Base-by-base conservation (phyloP, 2,329 filamentous ascomycete species). In the Ophiostoma sp. region DNA sequence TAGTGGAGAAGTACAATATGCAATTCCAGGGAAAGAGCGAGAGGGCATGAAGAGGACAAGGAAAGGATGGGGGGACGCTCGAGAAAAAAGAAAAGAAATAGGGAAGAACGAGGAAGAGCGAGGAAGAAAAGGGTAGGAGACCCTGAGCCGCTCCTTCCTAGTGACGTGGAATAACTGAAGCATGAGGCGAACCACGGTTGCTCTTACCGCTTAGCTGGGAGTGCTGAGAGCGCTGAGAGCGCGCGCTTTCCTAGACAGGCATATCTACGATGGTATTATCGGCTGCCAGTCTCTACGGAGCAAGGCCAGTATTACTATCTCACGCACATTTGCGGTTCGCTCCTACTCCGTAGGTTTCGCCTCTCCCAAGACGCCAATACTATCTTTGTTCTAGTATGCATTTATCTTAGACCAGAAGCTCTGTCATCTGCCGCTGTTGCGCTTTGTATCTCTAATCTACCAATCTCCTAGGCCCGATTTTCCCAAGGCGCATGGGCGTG, bases 331-430 rank as follows among this genome's bases (percentile, higher is more conserved):
- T 27, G 27, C 27, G 27, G 27, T 27, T 1, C 27, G 58, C 36
- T 41, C 12, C 38, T 40, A 16, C 16, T 64, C 64, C 63, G 27
- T 18, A 40, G n/a, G 45, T 66, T 62, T 18, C 41, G 5, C 40
- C 41, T 45, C n/a, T 55, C 9, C 49, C 42, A 27, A 44, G 8
- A 45, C 42, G 42, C 27, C 27, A 27, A 27, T 27, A 27, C 27
- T 27, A 27, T 27, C 27, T 27, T 27, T 27, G 27, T 27, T 27
- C 6, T 18, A n/a, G 63, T 27, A 41, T 41, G 16, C 7, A 11
- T 62, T 47, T 62, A 62, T 68, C 63, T 68, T 62, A 58, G 67
- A 68, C 18, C 63, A 60, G 16, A 42, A 42, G n/a, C n/a, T 11
- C 44, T 66, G 67, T 66, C 67, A 68, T 64, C 36, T 62, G 16